Base-by-base conservation (phyloP, 2,329 filamentous ascomycete genomes). In the Verticillium albo-atrum region DNA sequence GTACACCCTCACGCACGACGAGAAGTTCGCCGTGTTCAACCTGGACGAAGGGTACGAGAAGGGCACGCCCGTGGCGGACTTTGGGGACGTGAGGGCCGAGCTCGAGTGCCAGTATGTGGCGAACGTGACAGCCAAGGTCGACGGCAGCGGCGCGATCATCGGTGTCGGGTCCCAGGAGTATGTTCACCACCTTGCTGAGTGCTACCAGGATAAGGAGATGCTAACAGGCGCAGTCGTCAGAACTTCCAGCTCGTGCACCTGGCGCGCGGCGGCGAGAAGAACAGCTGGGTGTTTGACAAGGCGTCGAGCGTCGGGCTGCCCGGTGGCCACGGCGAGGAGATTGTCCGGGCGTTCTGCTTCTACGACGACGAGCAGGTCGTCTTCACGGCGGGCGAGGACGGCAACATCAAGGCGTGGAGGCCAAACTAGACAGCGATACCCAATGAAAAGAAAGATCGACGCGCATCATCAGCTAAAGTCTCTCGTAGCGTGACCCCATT, bases 1-100 rank as follows among this genome's bases (percentile, higher is more conserved):
- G 32, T 91, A 86, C 63, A 89, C 89, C 4, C 75, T 93, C 10
- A 91, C 89, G 1, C 89, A 92, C 60, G 91, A 94, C 70, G 91
- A 95, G 76, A 87, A 85, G 60, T 83, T 92, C 63, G 87, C 89
- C 20, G 81, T 92, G 60, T 92, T 92, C 70, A 83, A 88, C 62
- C 76, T 90, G 58, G 83, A 86, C 54, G 88, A 89, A 63, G 82
- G 83, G 42, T 76, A 79, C n/a, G 82, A 84, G 53, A 83, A 83
- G 20, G 87, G 85, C 10, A 77, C 81, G 2, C 82, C 84, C 2
- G 77, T 77, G 1, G 70, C 72, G 25, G 76, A 84, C 63, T 88
- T 91, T 68, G 90, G 90, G 3, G 90, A 95, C 68, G 78, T 92
- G 69, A 79, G 91, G 30, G 75, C 80, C 61, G 74, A 75, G n/a